Percentiles rank a stretch among this genome's conserved stretches.
Conservation (phyloP, 768 basidiomycete genomes). For the Chalciporus pseudorubinellus region DNA sequence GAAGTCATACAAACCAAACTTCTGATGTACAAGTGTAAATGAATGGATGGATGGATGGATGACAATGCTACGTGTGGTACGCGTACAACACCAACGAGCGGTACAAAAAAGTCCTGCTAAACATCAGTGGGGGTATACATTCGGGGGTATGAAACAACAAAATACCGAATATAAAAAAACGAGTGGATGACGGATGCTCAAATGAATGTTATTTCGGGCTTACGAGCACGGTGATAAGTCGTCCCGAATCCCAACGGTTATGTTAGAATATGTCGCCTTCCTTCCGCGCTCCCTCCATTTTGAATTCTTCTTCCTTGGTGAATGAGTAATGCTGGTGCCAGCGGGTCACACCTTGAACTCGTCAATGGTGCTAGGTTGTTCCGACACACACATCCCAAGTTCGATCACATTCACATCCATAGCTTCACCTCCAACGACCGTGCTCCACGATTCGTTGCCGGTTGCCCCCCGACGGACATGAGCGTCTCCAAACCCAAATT, state of each 20-base stretch:
- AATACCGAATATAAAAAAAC: background rate
- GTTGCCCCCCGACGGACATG: background rate
- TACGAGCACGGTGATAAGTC: background rate
- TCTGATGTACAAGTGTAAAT: no score
- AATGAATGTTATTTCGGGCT: background rate
- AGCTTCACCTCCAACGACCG: background rate
- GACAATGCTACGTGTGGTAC: background rate
- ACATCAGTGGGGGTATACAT: background rate
- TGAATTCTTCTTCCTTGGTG: no score
- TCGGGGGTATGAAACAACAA: background rate
- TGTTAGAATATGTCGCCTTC: no score
- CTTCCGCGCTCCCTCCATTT: no score
- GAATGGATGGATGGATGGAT: no score
- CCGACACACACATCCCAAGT: slow-evolving; percentile 8
- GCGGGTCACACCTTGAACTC: slow-evolving; percentile 3
- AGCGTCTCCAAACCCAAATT: background rate
- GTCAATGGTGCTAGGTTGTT: slow-evolving; percentile 4
- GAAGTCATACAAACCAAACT: no score
- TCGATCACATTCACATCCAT: slow-evolving; percentile 4
- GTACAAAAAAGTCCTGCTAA: background rate
- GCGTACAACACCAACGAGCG: background rate
- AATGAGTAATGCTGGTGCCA: no score
- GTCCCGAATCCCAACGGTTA: background rate
- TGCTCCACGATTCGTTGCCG: slow-evolving; percentile 11
- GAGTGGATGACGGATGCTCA: slow-evolving; percentile 3